These are phyloP conservation scores for Funneliformis caledonium DNA, from an alignment of 371 early-diverging fungal genomes.

Conservation along the genomic window DNA sequence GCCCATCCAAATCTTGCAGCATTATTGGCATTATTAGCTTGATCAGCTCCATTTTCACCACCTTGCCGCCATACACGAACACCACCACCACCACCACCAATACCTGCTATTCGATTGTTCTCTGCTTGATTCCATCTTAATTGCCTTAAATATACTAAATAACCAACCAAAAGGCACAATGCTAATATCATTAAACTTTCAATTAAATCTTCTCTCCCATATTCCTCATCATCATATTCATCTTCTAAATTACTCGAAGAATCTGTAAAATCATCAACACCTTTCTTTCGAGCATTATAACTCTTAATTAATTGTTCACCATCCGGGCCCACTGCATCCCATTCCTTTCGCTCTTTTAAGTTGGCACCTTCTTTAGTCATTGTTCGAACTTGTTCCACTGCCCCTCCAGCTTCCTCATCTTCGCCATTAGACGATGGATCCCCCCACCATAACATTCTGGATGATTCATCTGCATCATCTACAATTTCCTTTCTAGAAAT, in stretches of 20 bases:
- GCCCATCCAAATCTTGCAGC: slow-evolving; percentile 2
- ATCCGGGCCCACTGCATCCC: slow-evolving; percentile 41
- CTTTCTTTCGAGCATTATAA: slow-evolving; percentile 43
- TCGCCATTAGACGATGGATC: slow-evolving; percentile 5
- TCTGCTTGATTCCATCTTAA: slow-evolving; percentile 53
- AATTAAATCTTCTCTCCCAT: slow-evolving; percentile 59
- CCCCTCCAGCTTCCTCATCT: not conserved
- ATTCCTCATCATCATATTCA: slow-evolving; percentile 48
- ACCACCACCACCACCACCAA: not conserved
- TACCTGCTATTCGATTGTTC: slow-evolving; percentile 6
- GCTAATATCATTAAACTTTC: slow-evolving; percentile 62
- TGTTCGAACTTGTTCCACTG: not conserved
- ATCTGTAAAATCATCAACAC: slow-evolving; percentile 40
- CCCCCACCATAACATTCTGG: slow-evolving; percentile 31
- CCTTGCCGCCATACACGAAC: not conserved
- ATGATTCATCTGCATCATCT: slow-evolving; percentile 28
- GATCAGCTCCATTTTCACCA: slow-evolving; percentile 1
- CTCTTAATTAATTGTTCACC: slow-evolving; percentile 42
- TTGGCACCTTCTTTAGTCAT: not conserved
- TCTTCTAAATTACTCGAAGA: slow-evolving; percentile 30
- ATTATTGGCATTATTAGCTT: not conserved
- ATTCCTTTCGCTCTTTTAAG: slow-evolving; percentile 18
- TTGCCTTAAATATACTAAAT: slow-evolving; percentile 67
- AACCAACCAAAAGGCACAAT: slow-evolving; percentile 63
- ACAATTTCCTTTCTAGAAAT: slow-evolving; percentile 61